These are phyloP conservation scores for Saccharum spontaneum DNA, from an alignment of 176 grass and related monocot genomes.

Conservation along the genomic window DNA sequence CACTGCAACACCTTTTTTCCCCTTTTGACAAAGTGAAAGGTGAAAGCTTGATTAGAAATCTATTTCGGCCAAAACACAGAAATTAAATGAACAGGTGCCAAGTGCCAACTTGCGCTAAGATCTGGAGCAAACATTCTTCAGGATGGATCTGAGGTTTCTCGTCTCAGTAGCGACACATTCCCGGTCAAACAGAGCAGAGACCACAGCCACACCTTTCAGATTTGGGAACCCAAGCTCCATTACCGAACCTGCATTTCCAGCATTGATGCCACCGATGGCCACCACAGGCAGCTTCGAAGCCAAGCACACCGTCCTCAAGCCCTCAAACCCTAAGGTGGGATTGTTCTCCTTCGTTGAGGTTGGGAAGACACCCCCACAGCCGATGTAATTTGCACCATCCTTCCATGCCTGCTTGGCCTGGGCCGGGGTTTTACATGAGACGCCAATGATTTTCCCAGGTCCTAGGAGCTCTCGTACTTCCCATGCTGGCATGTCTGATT, in stretches of 20 bases:
- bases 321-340: slow-evolving; percentile 72
- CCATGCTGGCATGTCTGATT: slow-evolving; percentile 68
- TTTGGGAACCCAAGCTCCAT: slow-evolving; percentile 56
- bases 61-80: background rate
- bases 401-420: slow-evolving; percentile 76
- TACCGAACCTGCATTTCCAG: slow-evolving; percentile 64
- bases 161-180: slow-evolving; percentile 60
- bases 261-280: slow-evolving; percentile 77
- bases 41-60: background rate
- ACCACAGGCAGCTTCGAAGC: slow-evolving; percentile 81
- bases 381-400: slow-evolving; percentile 83
- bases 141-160: slow-evolving; percentile 52
- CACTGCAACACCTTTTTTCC: background rate
- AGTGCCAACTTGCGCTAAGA: slow-evolving; percentile 13
- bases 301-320: slow-evolving; percentile 59
- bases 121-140: slow-evolving; percentile 32
- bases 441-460: slow-evolving; percentile 74
- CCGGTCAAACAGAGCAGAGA: slow-evolving; percentile 77
- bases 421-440: slow-evolving; percentile 77
- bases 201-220: slow-evolving; percentile 77
- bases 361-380: slow-evolving; percentile 78
- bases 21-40: background rate
- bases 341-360: slow-evolving; percentile 77
- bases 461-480: slow-evolving; percentile 61
- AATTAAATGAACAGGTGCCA: background rate